Evolutionary conservation across 257 asterid species (phyloP).

Genomic region (Solanum sejunctum): DNA sequence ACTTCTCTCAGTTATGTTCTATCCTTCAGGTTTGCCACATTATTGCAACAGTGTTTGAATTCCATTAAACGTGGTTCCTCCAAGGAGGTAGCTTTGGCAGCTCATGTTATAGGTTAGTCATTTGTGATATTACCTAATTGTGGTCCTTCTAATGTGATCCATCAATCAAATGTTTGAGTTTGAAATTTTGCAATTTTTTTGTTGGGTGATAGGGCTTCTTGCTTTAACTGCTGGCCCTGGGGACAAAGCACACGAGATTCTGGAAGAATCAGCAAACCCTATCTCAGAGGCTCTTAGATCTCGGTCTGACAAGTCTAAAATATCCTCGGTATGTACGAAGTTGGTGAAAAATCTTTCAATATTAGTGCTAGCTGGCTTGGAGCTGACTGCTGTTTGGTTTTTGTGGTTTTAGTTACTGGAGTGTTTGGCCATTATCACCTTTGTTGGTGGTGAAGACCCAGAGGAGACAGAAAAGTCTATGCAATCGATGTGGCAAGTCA

Average conservation of each 20-base stretch:
- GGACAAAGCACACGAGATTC: constrained; percentile 70
- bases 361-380: not conserved
- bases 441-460: constrained; percentile 87
- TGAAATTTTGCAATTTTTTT: not conserved
- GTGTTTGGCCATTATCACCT: constrained; percentile 77
- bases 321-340: constrained; percentile 37
- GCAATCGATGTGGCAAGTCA: constrained; percentile 94
- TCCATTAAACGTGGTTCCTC: constrained; percentile 86
- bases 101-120: constrained; percentile 68
- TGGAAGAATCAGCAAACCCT: constrained; percentile 73
- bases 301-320: constrained; percentile 56
- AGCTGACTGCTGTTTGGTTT: not conserved
- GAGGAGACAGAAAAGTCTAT: constrained; percentile 76
- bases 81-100: constrained; percentile 77
- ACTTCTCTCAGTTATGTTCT: not conserved
- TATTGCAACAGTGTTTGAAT: constrained; percentile 65
- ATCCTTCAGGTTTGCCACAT: constrained; percentile 65
- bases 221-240: constrained; percentile 89
- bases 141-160: not conserved
- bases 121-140: not conserved
- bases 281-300: constrained; percentile 73
- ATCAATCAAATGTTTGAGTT: not conserved
- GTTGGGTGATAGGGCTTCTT: constrained; percentile 49
- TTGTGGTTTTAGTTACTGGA: constrained; percentile 52
- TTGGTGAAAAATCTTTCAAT: not conserved